These are phyloP conservation scores for Triticum monococcum DNA, from an alignment of 176 grass and related monocot genomes.

Conservation along the genomic window DNA sequence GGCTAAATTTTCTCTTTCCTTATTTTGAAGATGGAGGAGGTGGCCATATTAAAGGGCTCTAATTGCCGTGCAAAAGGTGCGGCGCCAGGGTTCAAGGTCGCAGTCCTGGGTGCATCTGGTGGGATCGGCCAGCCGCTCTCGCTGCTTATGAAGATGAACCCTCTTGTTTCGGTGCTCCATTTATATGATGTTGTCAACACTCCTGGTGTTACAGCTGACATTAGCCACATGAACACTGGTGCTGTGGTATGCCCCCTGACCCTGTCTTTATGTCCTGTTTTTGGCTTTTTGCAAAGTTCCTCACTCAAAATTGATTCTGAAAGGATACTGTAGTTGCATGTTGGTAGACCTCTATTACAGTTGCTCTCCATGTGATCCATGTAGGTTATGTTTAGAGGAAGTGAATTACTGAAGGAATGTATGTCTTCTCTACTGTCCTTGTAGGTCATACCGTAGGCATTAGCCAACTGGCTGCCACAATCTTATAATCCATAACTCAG, in stretches of 20 bases:
- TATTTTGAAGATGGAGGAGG: conserved; percentile 54
- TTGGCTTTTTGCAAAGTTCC: neutral
- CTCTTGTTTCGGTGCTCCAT: conserved; percentile 78
- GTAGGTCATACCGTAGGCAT: too few relatives aligned
- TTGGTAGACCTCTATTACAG: neutral
- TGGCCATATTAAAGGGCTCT: conserved; percentile 34
- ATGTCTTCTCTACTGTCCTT: neutral
- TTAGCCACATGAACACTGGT: conserved; percentile 91
- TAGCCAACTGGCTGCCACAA: neutral
- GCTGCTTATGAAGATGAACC: conserved; percentile 92
- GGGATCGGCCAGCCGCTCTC: conserved; percentile 87
- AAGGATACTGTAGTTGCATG: neutral
- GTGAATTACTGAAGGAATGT: neutral
- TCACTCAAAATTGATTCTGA: neutral
- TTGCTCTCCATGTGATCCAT: neutral
- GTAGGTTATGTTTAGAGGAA: neutral
- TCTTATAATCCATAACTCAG: neutral
- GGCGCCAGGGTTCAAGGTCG: conserved; percentile 78
- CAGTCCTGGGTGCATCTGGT: conserved; percentile 76
- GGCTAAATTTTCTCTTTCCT: conserved; percentile 4
- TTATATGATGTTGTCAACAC: conserved; percentile 87
- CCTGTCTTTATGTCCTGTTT: neutral
- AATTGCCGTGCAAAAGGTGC: conserved; percentile 79
- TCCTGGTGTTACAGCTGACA: conserved; percentile 84
- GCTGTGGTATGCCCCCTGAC: conserved; percentile 58